Evolutionary conservation across 2,329 filamentous ascomycete genomes (phyloP), one percentile per base, ranked within the genome.

Genomic region (Mollisia scopiformis): DNA sequence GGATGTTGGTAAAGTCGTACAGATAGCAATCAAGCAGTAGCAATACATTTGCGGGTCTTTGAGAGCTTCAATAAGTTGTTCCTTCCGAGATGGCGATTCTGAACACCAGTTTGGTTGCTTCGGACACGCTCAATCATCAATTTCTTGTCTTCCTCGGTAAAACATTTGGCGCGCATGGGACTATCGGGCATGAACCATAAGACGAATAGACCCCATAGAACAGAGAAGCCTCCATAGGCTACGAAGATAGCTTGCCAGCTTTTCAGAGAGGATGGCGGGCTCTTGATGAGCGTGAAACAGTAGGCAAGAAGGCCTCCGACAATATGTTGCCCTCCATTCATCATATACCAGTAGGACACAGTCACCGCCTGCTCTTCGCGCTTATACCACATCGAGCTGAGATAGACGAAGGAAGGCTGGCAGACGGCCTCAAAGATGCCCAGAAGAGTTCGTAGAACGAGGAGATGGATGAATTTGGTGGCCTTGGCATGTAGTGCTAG

Each of bases 321-420:
- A 23, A 89, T 86, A 71, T 87, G 88, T 70, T 91, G 88, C 0
- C 80, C 82, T 1, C 89, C 88, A 71, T 91, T 92, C 87, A 91
- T 91, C 85, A 90, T 90, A 73, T 89, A 90, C 71, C 70, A 73
- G 58, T 69, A 91, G 56, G 89, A 82, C 2, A 82, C 83, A 1
- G 84, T 84, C 1, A 79, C 77, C 2, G 85, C 86, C 75, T 91
- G 88, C 71, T 91, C 88, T 57, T 81, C 80, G 71, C 88, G 88
- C 2, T 89, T 90, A 68, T 90, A 91, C 88, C 88, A 91, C 76
- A 90, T 86, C 4, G 79, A 83, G 2, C 86, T 89, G 64, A 91
- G 79, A 2, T 90, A 77, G 0, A 87, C 83, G 67, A 90, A 90
- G 0, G 86, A 84, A 0, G 88, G 88, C 1, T 87, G 89, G 3